phyloP scores from a whole-genome alignment of 352 stramenopile genomes.

The Pythium rhizo-oryzae region DNA sequence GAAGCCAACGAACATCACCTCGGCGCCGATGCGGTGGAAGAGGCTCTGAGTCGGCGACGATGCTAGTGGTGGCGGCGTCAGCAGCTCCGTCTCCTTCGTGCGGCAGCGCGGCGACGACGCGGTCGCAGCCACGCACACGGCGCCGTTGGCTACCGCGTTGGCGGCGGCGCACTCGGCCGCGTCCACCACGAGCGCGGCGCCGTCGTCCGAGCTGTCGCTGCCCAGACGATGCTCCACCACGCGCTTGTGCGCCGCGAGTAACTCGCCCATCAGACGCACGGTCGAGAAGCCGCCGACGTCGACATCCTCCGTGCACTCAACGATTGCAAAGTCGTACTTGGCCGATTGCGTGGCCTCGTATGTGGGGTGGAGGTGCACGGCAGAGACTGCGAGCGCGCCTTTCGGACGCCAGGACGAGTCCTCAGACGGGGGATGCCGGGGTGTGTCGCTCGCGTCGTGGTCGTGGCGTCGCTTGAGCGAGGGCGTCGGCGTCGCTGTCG shows the following conservation, averaged over 20 bases:
- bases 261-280: conserved; percentile 6
- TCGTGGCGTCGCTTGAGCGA: not conserved
- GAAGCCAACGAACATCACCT: conserved; percentile 23
- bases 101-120: not conserved
- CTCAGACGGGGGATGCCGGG: too few relatives aligned
- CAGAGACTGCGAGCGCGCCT: not conserved
- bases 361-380: conserved; percentile 9
- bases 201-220: not conserved
- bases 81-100: not conserved
- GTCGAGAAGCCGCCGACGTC: not conserved
- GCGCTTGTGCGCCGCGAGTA: not conserved
- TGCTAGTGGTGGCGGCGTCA: too few relatives aligned
- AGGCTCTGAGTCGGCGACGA: not conserved
- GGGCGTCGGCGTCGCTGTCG: too few relatives aligned
- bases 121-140: conserved; percentile 13
- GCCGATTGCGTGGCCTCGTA: conserved; percentile 1
- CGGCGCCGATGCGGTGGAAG: conserved; percentile 17
- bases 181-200: conserved; percentile 16
- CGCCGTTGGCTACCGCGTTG: not conserved
- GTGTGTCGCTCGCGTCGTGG: not conserved
- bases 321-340: conserved; percentile 27
- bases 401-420: not conserved
- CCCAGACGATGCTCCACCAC: conserved; percentile 17
- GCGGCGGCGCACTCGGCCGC: not conserved
- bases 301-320: conserved; percentile 4